These are phyloP conservation scores for Aurantiochytrium sp. DNA, from an alignment of 108 stramenopile genomes.

Conservation along the genomic window DNA sequence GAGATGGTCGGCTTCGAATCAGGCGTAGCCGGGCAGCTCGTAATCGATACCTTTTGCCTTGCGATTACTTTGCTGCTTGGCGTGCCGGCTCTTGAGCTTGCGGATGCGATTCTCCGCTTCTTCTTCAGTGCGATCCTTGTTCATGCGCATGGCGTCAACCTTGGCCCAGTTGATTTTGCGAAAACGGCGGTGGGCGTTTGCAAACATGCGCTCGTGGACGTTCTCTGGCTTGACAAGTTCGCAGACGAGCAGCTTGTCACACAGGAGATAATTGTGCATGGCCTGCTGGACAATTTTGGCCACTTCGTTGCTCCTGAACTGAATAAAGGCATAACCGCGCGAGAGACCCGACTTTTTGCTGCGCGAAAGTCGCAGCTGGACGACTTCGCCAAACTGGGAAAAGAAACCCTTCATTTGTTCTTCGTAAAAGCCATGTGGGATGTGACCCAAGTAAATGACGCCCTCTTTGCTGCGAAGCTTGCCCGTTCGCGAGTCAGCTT, in stretches of 20 bases:
- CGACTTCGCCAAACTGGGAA: conserved; percentile 82
- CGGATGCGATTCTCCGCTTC: neutral
- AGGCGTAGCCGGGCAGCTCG: neutral
- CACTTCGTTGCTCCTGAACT: conserved; percentile 71
- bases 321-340: conserved; percentile 85
- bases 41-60: conserved; percentile 18
- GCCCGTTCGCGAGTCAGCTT: neutral
- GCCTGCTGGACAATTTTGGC: conserved; percentile 86
- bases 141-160: neutral
- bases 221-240: conserved; percentile 58
- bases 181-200: conserved; percentile 7
- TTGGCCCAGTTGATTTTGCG: neutral
- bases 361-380: conserved; percentile 66
- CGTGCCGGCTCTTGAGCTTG: neutral
- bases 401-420: conserved; percentile 75
- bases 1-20: neutral
- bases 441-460: conserved; percentile 90
- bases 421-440: conserved; percentile 88
- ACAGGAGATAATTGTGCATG: conserved; percentile 85
- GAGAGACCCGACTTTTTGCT: conserved; percentile 70
- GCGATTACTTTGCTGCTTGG: neutral
- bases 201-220: conserved; percentile 34
- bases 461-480: conserved; percentile 8
- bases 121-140: neutral
- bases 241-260: conserved; percentile 75